Evolutionary conservation across 495 filamentous ascomycete species (phyloP).

Genomic region (Aspergillus taichungensis): DNA sequence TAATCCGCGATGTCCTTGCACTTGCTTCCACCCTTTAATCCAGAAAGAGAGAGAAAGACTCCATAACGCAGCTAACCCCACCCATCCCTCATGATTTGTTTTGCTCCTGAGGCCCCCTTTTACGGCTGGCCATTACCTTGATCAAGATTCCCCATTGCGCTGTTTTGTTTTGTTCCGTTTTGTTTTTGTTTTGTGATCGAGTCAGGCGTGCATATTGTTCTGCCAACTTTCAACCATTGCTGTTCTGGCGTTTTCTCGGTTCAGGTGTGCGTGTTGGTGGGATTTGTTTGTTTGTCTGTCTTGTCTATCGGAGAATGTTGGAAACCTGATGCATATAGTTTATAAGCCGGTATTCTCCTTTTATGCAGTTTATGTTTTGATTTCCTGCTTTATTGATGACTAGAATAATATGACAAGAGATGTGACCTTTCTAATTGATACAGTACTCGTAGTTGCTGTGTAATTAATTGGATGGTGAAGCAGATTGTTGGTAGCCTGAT

Average conservation of each 20-base stretch:
- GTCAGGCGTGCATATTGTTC: too few relatives aligned
- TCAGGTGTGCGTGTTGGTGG: too few relatives aligned
- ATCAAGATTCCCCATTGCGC: conserved; percentile 4
- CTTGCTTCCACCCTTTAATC: too few relatives aligned
- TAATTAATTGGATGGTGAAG: not conserved
- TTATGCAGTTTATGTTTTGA: not conserved
- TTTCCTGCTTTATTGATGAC: conserved; percentile 5
- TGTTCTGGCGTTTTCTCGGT: not conserved
- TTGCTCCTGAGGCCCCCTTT: too few relatives aligned
- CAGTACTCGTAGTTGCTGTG: not conserved
- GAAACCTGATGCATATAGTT: conserved; percentile 2
- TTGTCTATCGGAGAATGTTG: not conserved
- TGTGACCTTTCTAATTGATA: not conserved
- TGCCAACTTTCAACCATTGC: not conserved
- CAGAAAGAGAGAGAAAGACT: too few relatives aligned
- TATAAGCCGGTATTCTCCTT: not conserved
- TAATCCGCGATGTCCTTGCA: not conserved
- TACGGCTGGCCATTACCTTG: too few relatives aligned
- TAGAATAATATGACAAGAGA: conserved; percentile 9
- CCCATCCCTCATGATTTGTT: not conserved
- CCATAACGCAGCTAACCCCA: too few relatives aligned
- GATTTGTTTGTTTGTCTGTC: not conserved
- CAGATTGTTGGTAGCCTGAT: not conserved
- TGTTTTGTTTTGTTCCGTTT: not conserved
- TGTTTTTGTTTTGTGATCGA: too few relatives aligned